A percentile compares a stretch with the other conserved stretches of the same genome.
phyloP scores from a whole-genome alignment of 768 basidiomycete species.

The Boletus patriciae region DNA sequence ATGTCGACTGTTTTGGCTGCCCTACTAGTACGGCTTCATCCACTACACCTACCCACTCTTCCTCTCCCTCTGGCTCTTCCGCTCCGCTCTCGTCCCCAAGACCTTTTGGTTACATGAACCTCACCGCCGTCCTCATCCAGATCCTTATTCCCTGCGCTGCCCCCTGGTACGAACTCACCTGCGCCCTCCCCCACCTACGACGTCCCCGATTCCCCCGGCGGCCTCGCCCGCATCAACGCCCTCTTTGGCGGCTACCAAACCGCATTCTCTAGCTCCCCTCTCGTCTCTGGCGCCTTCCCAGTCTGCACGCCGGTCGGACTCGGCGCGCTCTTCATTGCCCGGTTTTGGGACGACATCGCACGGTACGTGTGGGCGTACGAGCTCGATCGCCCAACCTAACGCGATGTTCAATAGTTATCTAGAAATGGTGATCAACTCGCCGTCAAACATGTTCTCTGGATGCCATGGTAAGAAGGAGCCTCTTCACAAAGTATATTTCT shows the following conservation, averaged over 20 bases:
- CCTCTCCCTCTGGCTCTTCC: slow-evolving; percentile 88
- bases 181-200: no score
- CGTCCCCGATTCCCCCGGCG: slow-evolving; percentile 92
- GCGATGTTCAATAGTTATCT: not conserved
- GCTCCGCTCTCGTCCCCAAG: slow-evolving; percentile 73
- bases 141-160: slow-evolving; percentile 90
- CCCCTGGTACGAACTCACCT: slow-evolving; percentile 98
- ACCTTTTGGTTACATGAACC: slow-evolving; percentile 96
- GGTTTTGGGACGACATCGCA: slow-evolving; percentile 84
- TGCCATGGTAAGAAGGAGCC: no score
- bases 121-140: slow-evolving; percentile 84
- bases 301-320: slow-evolving; percentile 89
- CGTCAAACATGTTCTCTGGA: not conserved
- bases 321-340: slow-evolving; percentile 88
- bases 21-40: slow-evolving; percentile 92
- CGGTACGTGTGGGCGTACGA: slow-evolving; percentile 73
- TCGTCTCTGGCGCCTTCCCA: slow-evolving; percentile 98
- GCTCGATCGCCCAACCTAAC: no score
- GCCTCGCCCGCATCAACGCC: slow-evolving; percentile 87
- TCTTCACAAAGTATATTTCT: no score
- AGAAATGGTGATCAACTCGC: not conserved
- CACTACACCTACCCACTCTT: no score
- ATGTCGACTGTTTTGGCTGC: slow-evolving; percentile 59
- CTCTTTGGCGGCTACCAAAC: slow-evolving; percentile 82
- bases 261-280: slow-evolving; percentile 81